phyloP scores from a whole-genome alignment of 2,329 filamentous ascomycete genomes.

The Celoporthe dispersa region DNA sequence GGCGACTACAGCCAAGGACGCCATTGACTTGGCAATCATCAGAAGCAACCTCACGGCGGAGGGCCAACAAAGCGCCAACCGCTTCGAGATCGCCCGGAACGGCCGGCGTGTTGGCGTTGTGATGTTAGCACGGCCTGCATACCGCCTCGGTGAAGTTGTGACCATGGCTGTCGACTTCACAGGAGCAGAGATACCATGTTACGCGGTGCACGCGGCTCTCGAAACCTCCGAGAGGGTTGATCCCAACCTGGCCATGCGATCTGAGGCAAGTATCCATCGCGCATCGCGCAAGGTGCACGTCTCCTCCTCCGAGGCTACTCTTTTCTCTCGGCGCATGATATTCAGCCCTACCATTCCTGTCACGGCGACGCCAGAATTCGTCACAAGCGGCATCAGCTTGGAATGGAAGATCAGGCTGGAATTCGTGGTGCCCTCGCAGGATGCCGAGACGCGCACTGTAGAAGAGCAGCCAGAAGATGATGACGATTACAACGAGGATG shows the following conservation, averaged over 20 bases:
- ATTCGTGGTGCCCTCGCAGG: conserved; percentile 78
- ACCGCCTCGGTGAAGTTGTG: conserved; percentile 85
- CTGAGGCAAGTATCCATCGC: conserved; percentile 81
- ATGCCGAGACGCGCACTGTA: conserved; percentile 23
- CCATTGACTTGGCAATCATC: conserved; percentile 89
- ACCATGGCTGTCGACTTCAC: conserved; percentile 84
- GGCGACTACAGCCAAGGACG: conserved; percentile 72
- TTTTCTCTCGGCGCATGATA: conserved; percentile 78
- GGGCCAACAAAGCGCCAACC: conserved; percentile 81
- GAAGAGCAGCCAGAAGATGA: conserved; percentile 39
- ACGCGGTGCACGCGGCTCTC: conserved; percentile 80
- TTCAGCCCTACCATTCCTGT: conserved; percentile 86
- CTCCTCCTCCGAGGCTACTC: conserved; percentile 76
- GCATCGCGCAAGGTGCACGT: conserved; percentile 84
- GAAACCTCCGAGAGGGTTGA: conserved; percentile 88
- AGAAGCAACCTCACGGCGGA: conserved; percentile 73
- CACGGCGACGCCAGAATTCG: conserved; percentile 84
- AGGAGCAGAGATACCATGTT: conserved; percentile 77
- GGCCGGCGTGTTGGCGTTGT: conserved; percentile 91
- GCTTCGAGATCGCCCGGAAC: conserved; percentile 92
- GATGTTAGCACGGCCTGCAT: conserved; percentile 85
- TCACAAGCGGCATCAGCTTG: conserved; percentile 84
- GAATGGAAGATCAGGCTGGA: conserved; percentile 91
- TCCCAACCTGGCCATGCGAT: conserved; percentile 78
- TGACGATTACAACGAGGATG: conserved; percentile 24